Base-by-base conservation (phyloP, 768 basidiomycete species). In the Boletus edulis region DNA sequence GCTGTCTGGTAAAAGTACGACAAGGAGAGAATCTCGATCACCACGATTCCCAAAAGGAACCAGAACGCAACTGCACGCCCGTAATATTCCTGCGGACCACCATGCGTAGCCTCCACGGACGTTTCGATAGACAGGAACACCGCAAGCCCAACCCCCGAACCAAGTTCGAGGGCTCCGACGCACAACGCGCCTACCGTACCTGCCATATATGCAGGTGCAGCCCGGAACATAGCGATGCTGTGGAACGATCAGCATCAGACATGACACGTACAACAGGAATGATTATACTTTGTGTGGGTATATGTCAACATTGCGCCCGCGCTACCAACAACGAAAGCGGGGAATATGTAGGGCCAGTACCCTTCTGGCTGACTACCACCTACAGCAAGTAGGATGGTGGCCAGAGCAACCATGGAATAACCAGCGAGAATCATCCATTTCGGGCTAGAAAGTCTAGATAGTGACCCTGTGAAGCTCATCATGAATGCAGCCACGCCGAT, bases 151-250 rank as follows among this genome's bases (percentile, higher is more conserved):
- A 80, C 68, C 8, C 82, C 82, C 10, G 75, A 74, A 32, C 81
- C 81, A 54, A 81, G 67, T 62, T 84, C 79, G 1, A 82, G 73
- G 12, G 79, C 78, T 24, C 76, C 73, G 51, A 79, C 81, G 72
- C 81, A 81, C 38, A 84, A 76, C 14, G 82, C 83, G n/a, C 80
- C 80, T 14, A 82, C 75, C 5, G 77, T 79, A 41, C 83, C 82
- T 6, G 80, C 74, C 61, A 79, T 76, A 17, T 71, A 70, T 7
- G 77, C 53, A 5, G 81, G 81, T 6, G 74, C 75, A 35, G 73
- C 74, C 53, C 71, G 74, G 67, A 84, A 76, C 35, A 83, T 73
- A 12, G 80, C 79, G 43, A 83, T 78, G 60, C 78, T 82, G 50
- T 4, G n/a, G 44, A 51, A 45, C 3, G 20, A 34, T 44, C 5